Evolutionary conservation across 805 yeast species (phyloP).

Genomic region (Candida anglica): DNA sequence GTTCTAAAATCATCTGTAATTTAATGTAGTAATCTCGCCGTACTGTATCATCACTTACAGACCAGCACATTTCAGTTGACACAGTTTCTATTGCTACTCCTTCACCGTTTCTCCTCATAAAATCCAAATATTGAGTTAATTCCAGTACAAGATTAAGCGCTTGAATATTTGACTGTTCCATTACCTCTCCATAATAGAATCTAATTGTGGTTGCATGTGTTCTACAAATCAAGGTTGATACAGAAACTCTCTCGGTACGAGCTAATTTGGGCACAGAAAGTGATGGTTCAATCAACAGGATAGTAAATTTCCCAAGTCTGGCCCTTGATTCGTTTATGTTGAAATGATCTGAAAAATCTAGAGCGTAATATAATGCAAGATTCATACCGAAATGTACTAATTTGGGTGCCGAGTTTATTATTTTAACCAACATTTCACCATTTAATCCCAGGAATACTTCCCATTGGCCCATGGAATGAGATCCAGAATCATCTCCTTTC

Average conservation of each 20-base stretch:
- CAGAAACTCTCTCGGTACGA: no score
- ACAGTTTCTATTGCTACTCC: neutral
- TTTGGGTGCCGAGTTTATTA: neutral
- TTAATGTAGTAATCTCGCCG: conserved; percentile 13
- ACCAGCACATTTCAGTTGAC: conserved; percentile 25
- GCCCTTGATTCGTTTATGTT: no score
- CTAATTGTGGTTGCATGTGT: conserved; percentile 11
- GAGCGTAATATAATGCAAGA: no score
- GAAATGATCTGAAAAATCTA: no score
- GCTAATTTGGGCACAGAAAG: conserved; percentile 12
- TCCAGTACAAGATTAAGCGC: conserved; percentile 16
- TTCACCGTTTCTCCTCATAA: conserved; percentile 4
- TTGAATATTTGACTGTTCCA: conserved; percentile 20
- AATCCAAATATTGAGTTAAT: conserved; percentile 6
- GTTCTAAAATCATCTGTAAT: conserved; percentile 1
- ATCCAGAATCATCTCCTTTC: no score
- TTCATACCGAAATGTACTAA: no score
- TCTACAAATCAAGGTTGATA: conserved; percentile 10
- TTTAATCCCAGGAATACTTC: neutral
- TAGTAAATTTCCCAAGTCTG: no score
- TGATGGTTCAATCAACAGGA: conserved; percentile 16
- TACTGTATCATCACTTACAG: conserved; percentile 23
- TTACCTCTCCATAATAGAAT: conserved; percentile 25
- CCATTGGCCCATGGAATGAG: neutral
- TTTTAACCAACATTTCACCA: conserved; percentile 7